These are phyloP conservation scores for Neonectria ditissima DNA, from an alignment of 2,329 filamentous ascomycete genomes.

Conservation along the genomic window DNA sequence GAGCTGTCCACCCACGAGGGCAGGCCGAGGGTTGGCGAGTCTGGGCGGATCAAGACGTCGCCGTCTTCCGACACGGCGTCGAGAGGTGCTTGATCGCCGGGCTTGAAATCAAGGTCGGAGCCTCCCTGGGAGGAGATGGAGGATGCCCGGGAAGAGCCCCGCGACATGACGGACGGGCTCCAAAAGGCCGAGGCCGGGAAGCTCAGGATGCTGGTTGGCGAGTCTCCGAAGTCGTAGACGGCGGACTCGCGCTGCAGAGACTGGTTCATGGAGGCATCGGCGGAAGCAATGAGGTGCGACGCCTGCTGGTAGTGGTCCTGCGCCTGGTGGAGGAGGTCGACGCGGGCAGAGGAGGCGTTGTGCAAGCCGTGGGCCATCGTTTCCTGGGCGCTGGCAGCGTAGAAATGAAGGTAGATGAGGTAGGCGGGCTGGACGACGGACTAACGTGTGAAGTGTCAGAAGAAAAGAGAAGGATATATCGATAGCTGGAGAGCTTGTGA, in stretches of 20 bases:
- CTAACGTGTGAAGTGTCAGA: constrained; percentile 36
- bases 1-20: constrained; percentile 25
- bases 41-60: constrained; percentile 64
- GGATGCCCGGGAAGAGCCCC: constrained; percentile 39
- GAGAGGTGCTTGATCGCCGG: constrained; percentile 50
- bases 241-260: constrained; percentile 55
- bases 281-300: constrained; percentile 58
- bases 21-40: constrained; percentile 70
- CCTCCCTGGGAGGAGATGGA: constrained; percentile 58
- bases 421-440: constrained; percentile 63
- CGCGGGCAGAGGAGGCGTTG: constrained; percentile 59
- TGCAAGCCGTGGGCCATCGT: constrained; percentile 65
- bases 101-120: constrained; percentile 36
- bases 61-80: background rate
- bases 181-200: constrained; percentile 48
- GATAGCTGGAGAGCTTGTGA: constrained; percentile 5
- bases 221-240: constrained; percentile 47
- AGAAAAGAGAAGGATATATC: constrained; percentile 16
- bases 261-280: constrained; percentile 58
- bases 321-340: constrained; percentile 63
- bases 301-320: constrained; percentile 64
- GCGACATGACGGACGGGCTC: constrained; percentile 29
- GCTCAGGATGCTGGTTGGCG: constrained; percentile 60
- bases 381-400: constrained; percentile 70
- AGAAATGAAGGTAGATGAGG: constrained; percentile 70